Evolutionary conservation across 305 asterid species (phyloP), one percentile per base, ranked within the genome.

Genomic region (Solanum aculeatissimum): DNA sequence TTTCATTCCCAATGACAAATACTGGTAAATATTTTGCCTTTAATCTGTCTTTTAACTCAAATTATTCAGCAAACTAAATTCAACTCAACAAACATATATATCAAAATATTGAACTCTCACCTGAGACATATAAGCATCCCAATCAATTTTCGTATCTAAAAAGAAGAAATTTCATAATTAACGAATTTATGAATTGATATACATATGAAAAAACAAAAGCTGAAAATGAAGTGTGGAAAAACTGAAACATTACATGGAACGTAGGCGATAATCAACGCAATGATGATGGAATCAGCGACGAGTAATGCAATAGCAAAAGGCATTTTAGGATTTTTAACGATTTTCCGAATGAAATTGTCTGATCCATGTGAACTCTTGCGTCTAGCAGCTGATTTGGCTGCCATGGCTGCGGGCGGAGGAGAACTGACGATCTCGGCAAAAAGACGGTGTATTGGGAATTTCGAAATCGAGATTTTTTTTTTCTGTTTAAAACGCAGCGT

Each of bases 51-150:
- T 71, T 23, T 72, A 42, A 13, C 7, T 29, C 12, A 43, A 82
- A 42, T 72, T 19, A 84, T 60, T 84, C 29, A 19, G 42, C 55
- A 47, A 14, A 79, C 38, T 65, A 42, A 57, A 63, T 71, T 42
- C 58, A 74, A 74, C 42, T 47, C 25, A 47, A 74, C 12, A 38
- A 47, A 75, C 81, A 75, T 16, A 75, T 10, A 75, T 29, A 84
- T 84, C 35, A 66, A 78, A 83, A 66, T 77, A 14, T 14, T n/a
- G 82, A 42, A 74, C 23, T 87, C 80, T 35, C 68, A 93, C 98
- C 97, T 96, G 99, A 45, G 98, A 96, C 99, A 96, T 95, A 87
- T 95, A 94, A 40, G 99, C 99, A 86, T 95, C 99, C 98, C 99
- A 95, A 91, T 94, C 99, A 81, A 95, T 95, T 94, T 95, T 95